Base-by-base conservation (phyloP, 2,329 filamentous ascomycete genomes). In the Sclerotinia borealis region DNA sequence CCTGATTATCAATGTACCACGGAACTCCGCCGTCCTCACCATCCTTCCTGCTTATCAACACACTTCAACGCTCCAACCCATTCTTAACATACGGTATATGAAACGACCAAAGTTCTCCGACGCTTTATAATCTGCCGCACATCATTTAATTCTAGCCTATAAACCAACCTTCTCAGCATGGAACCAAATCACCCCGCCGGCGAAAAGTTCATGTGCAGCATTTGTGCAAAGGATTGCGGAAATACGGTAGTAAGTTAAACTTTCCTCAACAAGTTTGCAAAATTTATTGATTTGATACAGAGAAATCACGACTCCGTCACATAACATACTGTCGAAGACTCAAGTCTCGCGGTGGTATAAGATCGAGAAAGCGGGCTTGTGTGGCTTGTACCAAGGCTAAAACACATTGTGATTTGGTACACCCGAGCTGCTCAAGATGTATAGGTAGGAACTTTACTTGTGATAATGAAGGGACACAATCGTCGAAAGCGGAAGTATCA, bases 351-450 rank as follows among this genome's bases (percentile, higher is more conserved):
- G 37, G 41, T 6, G 25, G 19, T 56, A 15, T 52, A 5, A 63
- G 36, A 25, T 64, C 66, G 4, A 62, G 68, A 39, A 70, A 66
- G 31, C 68, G 65, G n/a, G 49, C 67, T 6, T 70, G 68, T 36
- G 17, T 47, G 4, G 22, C 29, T 37, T 70, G 68, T 41, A 62
- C 63, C 13, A 68, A 65, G 17, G 60, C 67, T 1, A 70, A 69
- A 50, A 65, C 68, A 29, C 65, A 61, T 17, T 70, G 68, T 29
- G 65, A 70, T 64, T 13, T 47, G 3, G n/a, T 13, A 13, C 43
- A 54, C 41, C 64, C 66, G n/a, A 50, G 43, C 5, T 69, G 68
- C 51, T 66, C 64, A 43, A 63, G 68, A 31, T 69, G 68, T 45
- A 5, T 39, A 27, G 41, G 22, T 3, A 68, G 64, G 56, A 55